These are phyloP conservation scores for Talaromyces sp. DNA, from an alignment of 2,329 filamentous ascomycete genomes.

Conservation along the genomic window DNA sequence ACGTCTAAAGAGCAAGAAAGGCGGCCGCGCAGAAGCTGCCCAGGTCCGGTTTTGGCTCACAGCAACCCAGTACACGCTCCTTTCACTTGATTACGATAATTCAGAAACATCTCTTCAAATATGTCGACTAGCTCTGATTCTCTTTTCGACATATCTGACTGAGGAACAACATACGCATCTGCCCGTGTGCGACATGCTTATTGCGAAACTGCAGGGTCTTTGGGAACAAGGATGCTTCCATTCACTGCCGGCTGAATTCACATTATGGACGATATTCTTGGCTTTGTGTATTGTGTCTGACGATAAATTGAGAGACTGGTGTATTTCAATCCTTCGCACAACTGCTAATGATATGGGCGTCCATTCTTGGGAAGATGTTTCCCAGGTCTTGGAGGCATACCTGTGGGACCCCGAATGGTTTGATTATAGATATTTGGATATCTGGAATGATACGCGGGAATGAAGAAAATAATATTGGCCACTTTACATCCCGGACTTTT, in stretches of 20 bases:
- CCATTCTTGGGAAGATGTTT: not conserved
- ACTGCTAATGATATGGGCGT: not conserved
- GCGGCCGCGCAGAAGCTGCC: not conserved
- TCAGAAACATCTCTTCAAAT: not conserved
- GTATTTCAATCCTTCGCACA: not conserved
- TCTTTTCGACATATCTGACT: not conserved
- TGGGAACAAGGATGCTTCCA: not conserved
- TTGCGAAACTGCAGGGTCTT: not conserved
- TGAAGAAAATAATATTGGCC: not conserved
- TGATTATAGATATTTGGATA: not conserved
- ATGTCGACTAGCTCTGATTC: not conserved
- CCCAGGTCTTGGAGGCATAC: not conserved
- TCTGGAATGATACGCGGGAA: not conserved
- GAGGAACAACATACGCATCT: not conserved
- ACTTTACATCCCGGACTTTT: too few species aligned
- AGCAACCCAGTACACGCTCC: conserved; percentile 5
- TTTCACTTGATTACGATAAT: not conserved
- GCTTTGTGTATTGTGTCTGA: not conserved
- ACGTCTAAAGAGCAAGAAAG: conserved; percentile 1
- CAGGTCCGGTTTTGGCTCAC: conserved; percentile 5
- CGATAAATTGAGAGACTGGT: not conserved
- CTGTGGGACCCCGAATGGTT: conserved; percentile 1
- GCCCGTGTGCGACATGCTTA: conserved; percentile 4
- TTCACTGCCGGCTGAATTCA: not conserved
- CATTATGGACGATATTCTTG: conserved; percentile 5